phyloP scores from a whole-genome alignment of 2,329 filamentous ascomycete species.

The Thermothelomyces thermophilus region DNA sequence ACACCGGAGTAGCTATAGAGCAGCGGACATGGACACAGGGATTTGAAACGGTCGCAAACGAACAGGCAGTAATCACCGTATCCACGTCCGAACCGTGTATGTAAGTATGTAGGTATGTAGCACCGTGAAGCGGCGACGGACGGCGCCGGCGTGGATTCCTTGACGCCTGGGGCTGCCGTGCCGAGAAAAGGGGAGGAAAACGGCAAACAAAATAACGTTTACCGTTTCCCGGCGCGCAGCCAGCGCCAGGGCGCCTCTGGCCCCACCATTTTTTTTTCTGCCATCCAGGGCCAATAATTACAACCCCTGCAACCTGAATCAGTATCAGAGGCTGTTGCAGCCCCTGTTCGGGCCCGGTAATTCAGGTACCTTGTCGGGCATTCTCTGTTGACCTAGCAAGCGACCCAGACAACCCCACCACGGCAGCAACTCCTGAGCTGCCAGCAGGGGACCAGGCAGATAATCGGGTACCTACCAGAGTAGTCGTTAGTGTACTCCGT shows the following conservation, averaged over 20 bases:
- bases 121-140: too few species aligned
- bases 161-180: not conserved
- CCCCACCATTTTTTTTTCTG: not conserved
- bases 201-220: too few species aligned
- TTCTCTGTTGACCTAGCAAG: constrained; percentile 6
- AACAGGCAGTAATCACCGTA: too few species aligned
- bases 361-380: not conserved
- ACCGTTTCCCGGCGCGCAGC: not conserved
- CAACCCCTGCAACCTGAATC: constrained; percentile 11
- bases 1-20: not conserved
- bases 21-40: too few species aligned
- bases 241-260: not conserved
- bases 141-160: too few species aligned
- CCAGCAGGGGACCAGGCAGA: constrained; percentile 22
- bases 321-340: constrained; percentile 11
- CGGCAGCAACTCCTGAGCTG: constrained; percentile 18
- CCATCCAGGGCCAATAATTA: not conserved
- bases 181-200: not conserved
- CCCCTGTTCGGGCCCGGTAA: constrained; percentile 10
- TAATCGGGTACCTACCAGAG: constrained; percentile 5
- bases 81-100: too few species aligned
- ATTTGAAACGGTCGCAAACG: too few species aligned
- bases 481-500: too few species aligned
- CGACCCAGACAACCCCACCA: constrained; percentile 19
- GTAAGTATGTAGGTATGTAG: too few species aligned